These are phyloP conservation scores for Hymenoscyphus fraxineus DNA, from an alignment of 2,329 filamentous ascomycete species.

Conservation along the genomic window DNA sequence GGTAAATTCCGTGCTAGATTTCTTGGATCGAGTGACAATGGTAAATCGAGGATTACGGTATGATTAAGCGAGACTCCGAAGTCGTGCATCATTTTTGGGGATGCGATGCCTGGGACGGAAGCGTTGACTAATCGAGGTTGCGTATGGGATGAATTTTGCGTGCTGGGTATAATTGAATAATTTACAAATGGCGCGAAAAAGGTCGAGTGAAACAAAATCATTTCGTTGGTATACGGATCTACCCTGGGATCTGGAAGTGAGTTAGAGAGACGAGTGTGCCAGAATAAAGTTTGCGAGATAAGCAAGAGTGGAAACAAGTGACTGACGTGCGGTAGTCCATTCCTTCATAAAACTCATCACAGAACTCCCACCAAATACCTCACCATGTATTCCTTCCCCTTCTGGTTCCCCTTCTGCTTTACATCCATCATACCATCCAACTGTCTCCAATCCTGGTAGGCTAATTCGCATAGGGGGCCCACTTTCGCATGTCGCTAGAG, in stretches of 20 bases:
- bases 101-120: constrained; percentile 56
- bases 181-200: constrained; percentile 63
- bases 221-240: constrained; percentile 60
- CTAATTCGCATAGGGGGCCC: constrained; percentile 65
- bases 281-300: too few relatives aligned
- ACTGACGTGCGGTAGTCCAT: constrained; percentile 59
- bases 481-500: constrained; percentile 67
- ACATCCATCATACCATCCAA: constrained; percentile 66
- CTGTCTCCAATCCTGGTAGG: constrained; percentile 60
- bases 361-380: constrained; percentile 52
- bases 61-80: constrained; percentile 63
- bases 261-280: background rate
- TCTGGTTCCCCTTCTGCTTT: constrained; percentile 48
- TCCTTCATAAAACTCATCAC: constrained; percentile 61
- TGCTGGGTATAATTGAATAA: constrained; percentile 55
- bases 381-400: constrained; percentile 42
- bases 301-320: background rate
- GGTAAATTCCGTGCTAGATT: constrained; percentile 55
- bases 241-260: constrained; percentile 52
- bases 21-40: constrained; percentile 60
- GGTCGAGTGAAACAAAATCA: constrained; percentile 64
- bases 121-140: constrained; percentile 42
- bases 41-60: constrained; percentile 67
- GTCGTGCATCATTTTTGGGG: constrained; percentile 73
- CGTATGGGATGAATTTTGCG: constrained; percentile 30